These are phyloP conservation scores for Viridothelium virens DNA, from an alignment of 495 filamentous ascomycete genomes.

Conservation along the genomic window DNA sequence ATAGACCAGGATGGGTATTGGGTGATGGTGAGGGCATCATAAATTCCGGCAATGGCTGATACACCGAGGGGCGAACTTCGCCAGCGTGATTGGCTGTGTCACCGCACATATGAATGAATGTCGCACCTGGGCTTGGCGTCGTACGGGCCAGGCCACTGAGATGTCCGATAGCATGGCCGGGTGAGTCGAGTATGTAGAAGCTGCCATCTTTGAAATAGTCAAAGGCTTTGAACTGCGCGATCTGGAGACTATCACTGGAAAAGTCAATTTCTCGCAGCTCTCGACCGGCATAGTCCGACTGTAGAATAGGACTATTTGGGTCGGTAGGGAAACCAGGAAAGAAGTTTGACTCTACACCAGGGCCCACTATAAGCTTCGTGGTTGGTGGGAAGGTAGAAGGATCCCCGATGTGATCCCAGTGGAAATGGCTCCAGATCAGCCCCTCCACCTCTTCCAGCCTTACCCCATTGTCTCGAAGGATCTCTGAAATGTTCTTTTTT, in stretches of 20 bases:
- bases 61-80: slow-evolving; percentile 18
- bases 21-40: slow-evolving; percentile 17
- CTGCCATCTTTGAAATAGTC: slow-evolving; percentile 48
- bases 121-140: slow-evolving; percentile 78
- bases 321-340: slow-evolving; percentile 48
- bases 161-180: slow-evolving; percentile 43
- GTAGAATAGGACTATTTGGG: background rate
- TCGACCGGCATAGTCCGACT: slow-evolving; percentile 18
- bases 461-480: slow-evolving; percentile 16
- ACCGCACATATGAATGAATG: slow-evolving; percentile 30
- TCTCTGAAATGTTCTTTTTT: slow-evolving; percentile 18
- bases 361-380: slow-evolving; percentile 47
- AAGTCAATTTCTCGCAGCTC: slow-evolving; percentile 19
- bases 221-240: slow-evolving; percentile 45
- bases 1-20: slow-evolving; percentile 7
- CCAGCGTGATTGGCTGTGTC: slow-evolving; percentile 18
- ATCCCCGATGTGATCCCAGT: slow-evolving; percentile 59
- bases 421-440: slow-evolving; percentile 29
- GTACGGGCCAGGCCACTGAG: slow-evolving; percentile 39
- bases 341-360: slow-evolving; percentile 43
- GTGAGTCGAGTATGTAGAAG: slow-evolving; percentile 40
- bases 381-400: slow-evolving; percentile 43
- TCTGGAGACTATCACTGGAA: background rate
- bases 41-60: slow-evolving; percentile 15
- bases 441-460: slow-evolving; percentile 18